Evolutionary conservation across 345 rosid genomes (phyloP), one percentile per base, ranked within the genome.

Genomic region (Corchorus capsularis): DNA sequence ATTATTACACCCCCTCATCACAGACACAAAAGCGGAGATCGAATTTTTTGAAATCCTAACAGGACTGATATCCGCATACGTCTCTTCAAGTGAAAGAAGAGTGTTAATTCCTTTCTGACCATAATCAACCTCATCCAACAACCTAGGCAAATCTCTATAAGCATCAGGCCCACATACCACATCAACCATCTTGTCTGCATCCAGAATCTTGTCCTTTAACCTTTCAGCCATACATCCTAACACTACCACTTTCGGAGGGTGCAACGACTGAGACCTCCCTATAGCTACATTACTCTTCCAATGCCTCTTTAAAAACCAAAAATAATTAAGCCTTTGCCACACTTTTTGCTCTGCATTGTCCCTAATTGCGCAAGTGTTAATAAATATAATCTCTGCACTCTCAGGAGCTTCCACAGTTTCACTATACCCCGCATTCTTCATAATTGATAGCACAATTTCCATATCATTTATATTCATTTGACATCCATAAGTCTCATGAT

Each of bases 191-290:
- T 93, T 96, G 83, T 96, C 96, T 0, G 98, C 82, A 85, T 91
- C 97, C 14, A 96, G 84, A 73, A 96, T 93, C 87, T 89, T 93
- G 4, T 93, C 98, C 81, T 96, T 96, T 52, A 92, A 75, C 80
- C 99, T 89, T 79, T 96, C 99, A 53, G 98, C 97, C 98, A 96
- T 93, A 83, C 99, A 96, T 67, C 99, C 99, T 82, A 96, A 84
- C 6, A 96, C 97, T 37, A 91, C 99, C 39, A 96, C 93, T 86
- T 93, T 96, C 5, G 98, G 98, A 71, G 98, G 96, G 47, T 54
- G 87, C 61, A 77, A 1, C 0, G 99, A 96, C 20, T 81, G 80
- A 1, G 96, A 83, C 75, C 99, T 92, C 19, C 99, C 94, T 5
- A 13, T 82, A 10, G 86, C 87, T 8, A 85, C 89, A 79, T 96